phyloP scores from a whole-genome alignment of 495 filamentous ascomycete genomes.

The Corynascus novoguineensis region DNA sequence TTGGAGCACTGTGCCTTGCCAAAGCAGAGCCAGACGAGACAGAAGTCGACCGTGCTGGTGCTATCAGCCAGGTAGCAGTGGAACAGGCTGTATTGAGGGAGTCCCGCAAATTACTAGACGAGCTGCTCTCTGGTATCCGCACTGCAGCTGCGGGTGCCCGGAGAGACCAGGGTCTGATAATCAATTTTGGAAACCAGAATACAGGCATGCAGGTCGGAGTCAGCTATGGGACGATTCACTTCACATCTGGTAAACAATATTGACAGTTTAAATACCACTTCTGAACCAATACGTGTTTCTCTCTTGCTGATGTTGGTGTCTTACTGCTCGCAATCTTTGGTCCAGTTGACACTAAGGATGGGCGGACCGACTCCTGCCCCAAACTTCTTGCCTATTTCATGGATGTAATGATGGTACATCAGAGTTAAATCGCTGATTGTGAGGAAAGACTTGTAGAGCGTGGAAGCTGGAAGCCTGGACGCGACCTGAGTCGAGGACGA shows the following conservation, averaged over 20 bases:
- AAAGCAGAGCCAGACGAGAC: conserved; percentile 22
- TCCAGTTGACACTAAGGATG: neutral
- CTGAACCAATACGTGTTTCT: neutral
- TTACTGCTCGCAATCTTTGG: neutral
- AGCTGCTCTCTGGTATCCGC: conserved; percentile 29
- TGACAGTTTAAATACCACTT: neutral
- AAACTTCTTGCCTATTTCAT: neutral
- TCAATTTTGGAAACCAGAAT: conserved; percentile 13
- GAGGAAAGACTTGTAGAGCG: neutral
- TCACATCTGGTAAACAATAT: conserved; percentile 12
- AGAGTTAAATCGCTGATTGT: neutral
- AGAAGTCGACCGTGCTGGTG: conserved; percentile 26
- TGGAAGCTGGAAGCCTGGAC: neutral
- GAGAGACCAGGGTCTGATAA: conserved; percentile 6
- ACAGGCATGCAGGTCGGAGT: conserved; percentile 13
- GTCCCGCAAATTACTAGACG: conserved; percentile 30
- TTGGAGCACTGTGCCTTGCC: conserved; percentile 28
- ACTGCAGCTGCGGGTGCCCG: conserved; percentile 28
- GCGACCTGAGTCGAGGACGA: neutral
- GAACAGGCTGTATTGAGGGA: conserved; percentile 25
- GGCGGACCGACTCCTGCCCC: no score
- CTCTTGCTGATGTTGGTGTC: neutral
- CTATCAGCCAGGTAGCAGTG: conserved; percentile 30
- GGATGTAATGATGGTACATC: neutral
- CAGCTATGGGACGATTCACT: conserved; percentile 5